Evolutionary conservation across 1,284 basidiomycete genomes (phyloP).

Genomic region (Athelia psychrophila): DNA sequence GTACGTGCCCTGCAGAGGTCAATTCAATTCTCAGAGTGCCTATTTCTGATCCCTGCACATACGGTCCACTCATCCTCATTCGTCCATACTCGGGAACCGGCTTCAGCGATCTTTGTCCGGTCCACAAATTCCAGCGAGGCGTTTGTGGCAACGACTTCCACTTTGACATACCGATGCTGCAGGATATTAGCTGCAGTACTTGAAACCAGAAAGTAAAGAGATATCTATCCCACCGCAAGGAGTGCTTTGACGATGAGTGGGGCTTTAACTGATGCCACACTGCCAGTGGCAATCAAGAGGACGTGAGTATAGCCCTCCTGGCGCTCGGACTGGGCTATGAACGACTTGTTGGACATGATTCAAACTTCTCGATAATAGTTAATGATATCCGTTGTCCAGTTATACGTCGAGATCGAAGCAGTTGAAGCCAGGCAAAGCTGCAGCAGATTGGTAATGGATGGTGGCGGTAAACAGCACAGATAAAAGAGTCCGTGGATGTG

Average conservation of each 20-base stretch:
- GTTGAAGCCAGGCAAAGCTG: too few species aligned
- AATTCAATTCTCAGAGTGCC: too few species aligned
- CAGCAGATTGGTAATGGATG: background rate
- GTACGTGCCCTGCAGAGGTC: slow-evolving; percentile 41
- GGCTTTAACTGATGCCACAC: slow-evolving; percentile 92
- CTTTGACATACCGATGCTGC: slow-evolving; percentile 70
- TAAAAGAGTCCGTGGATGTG: too few species aligned
- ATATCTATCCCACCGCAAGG: slow-evolving; percentile 50
- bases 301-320: slow-evolving; percentile 57
- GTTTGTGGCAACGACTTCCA: slow-evolving; percentile 86
- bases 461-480: background rate
- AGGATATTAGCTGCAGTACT: background rate
- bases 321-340: slow-evolving; percentile 45
- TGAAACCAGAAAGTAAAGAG: slow-evolving; percentile 5
- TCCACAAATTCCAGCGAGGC: slow-evolving; percentile 80
- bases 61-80: slow-evolving; percentile 92
- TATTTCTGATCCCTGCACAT: slow-evolving; percentile 27
- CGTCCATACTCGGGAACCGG: slow-evolving; percentile 76
- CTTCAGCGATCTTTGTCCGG: slow-evolving; percentile 45
- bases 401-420: too few species aligned
- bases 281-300: slow-evolving; percentile 86
- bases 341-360: slow-evolving; percentile 18
- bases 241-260: slow-evolving; percentile 85
- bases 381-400: background rate
- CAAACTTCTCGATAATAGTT: background rate